Evolutionary conservation across 164 flowering plant genomes (phyloP).

Genomic region (Berberis thunbergii): DNA sequence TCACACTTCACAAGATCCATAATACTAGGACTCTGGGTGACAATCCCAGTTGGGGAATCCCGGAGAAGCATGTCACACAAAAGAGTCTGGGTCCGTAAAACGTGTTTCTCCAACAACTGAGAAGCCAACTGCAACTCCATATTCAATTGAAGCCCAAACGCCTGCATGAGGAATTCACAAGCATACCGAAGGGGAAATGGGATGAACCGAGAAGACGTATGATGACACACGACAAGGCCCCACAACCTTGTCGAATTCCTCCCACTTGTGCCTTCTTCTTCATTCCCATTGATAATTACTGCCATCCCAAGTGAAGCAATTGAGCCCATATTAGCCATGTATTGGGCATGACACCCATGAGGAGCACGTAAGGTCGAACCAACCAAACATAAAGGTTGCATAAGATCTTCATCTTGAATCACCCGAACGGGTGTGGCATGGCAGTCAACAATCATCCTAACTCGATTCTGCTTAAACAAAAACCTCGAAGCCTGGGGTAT

Average conservation of each 20-base stretch:
- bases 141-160: conserved; percentile 8
- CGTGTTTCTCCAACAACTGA: conserved; percentile 2
- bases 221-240: conserved; percentile 7
- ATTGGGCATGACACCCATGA: conserved; percentile 4
- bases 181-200: conserved; percentile 8
- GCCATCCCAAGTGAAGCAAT: conserved; percentile 8
- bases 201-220: conserved; percentile 1
- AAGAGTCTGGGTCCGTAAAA: conserved; percentile 1
- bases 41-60: conserved; percentile 1
- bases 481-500: too few relatives aligned
- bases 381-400: not conserved
- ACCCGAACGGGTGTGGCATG: not conserved
- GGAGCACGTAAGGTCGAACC: conserved; percentile 5
- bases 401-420: not conserved
- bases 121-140: conserved; percentile 4
- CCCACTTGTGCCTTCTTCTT: not conserved
- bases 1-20: conserved; percentile 8
- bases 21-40: conserved; percentile 6
- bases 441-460: not conserved
- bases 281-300: not conserved
- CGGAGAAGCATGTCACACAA: conserved; percentile 1
- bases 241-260: not conserved
- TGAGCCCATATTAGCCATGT: conserved; percentile 8
- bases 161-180: conserved; percentile 8
- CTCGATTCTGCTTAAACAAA: too few relatives aligned